Evolutionary conservation across 495 filamentous ascomycete genomes (phyloP), one percentile per base, ranked within the genome.

Genomic region (Annulohypoxylon moriforme): DNA sequence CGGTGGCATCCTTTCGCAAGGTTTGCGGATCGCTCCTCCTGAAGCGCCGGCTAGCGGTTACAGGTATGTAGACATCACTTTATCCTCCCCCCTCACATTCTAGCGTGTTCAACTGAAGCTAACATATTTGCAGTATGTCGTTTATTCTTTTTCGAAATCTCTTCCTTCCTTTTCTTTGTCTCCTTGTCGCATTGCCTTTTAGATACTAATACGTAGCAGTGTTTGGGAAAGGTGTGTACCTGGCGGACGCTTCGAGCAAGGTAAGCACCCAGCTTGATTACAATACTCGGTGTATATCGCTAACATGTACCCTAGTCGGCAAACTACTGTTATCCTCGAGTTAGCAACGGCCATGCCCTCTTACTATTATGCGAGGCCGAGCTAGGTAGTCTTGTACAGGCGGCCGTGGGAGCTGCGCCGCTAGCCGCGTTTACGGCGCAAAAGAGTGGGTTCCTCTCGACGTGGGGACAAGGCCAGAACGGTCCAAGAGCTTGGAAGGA

Each of bases 141-240:
- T 38, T 1, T 13, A 24, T 46, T 29, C 44, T 38, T 22, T 22
- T 20, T 38, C 7, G 38, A 24, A 36, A 16, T 0, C 53, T 18
- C 24, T 55, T n/a, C n/a, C n/a, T n/a, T n/a, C n/a, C n/a, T n/a
- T n/a, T n/a, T n/a, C n/a, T 50, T 50, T 3, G 5, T 10, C 0
- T 9, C 24, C 3, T 55, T 22, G 1, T 64, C n/a, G n/a, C n/a
- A n/a, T n/a, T n/a, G n/a, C n/a, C n/a, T n/a, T n/a, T 40, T 5
- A 14, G 7, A 25, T 65, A 42, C 29, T 70, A 65, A 70, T 55
- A 3, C 46, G 18, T 31, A 1, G 10, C 11, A 70, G 68, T 85
- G 84, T 96, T 96, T 69, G 93, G 91, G 69, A 94, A 96, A 76
- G 94, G 94, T n/a, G 89, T 97, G 46, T 97, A 97, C 76, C 84